phyloP scores from a whole-genome alignment of 306 rosid genomes.

The Vigna mungo region DNA sequence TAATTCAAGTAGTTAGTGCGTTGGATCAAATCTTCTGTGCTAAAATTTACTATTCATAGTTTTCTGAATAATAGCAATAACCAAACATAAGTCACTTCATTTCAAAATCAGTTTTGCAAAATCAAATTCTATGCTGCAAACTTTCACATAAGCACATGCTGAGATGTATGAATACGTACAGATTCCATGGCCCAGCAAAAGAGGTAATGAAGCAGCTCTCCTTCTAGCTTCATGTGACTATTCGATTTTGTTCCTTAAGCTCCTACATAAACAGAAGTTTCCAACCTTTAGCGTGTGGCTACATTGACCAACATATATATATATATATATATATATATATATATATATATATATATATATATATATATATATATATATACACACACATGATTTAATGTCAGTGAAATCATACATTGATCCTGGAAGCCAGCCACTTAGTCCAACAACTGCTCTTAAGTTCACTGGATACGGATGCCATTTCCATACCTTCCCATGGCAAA shows the following conservation, averaged over 20 bases:
- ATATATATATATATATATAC: too few species aligned
- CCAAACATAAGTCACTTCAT: too few species aligned
- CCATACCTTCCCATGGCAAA: slow-evolving; percentile 86
- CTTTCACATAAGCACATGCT: not conserved
- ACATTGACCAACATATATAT: slow-evolving; percentile 4
- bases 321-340: too few species aligned
- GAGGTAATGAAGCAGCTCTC: slow-evolving; percentile 87
- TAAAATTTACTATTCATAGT: too few species aligned
- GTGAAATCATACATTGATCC: slow-evolving; percentile 80
- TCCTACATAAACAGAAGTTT: slow-evolving; percentile 56
- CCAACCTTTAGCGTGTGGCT: slow-evolving; percentile 1
- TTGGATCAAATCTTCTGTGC: too few species aligned
- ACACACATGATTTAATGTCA: not conserved
- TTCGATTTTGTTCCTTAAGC: slow-evolving; percentile 86
- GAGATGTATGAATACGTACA: slow-evolving; percentile 56
- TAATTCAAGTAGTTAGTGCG: too few species aligned
- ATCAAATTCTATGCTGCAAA: not conserved
- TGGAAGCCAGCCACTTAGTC: slow-evolving; percentile 99
- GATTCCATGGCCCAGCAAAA: slow-evolving; percentile 82
- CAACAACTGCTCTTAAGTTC: slow-evolving; percentile 82
- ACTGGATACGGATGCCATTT: slow-evolving; percentile 82
- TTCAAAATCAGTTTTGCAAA: too few species aligned
- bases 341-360: too few species aligned
- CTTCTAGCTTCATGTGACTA: slow-evolving; percentile 83
- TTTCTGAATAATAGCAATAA: too few species aligned